phyloP scores from a whole-genome alignment of 495 filamentous ascomycete species.

The Podospora comata region DNA sequence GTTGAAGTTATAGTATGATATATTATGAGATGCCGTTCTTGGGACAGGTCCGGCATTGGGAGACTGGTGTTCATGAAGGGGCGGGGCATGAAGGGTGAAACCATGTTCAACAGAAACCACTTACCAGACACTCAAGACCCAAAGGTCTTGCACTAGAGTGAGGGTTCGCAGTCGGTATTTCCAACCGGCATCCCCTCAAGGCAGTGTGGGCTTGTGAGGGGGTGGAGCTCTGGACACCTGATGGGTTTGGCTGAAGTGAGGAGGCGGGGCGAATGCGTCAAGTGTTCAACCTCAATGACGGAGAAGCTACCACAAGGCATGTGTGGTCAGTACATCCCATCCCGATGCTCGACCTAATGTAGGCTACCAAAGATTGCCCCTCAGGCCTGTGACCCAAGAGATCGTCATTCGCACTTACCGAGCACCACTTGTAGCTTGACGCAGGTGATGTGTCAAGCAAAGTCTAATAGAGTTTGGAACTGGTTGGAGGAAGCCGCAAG shows the following conservation, averaged over 20 bases:
- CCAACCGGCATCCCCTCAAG: not conserved
- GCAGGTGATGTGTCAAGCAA: not conserved
- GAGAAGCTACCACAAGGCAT: constrained; percentile 1
- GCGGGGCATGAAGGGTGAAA: constrained; percentile 20
- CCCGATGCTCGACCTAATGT: not conserved
- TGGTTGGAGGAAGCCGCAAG: not conserved
- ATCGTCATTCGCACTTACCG: not conserved
- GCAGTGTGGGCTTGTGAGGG: not conserved
- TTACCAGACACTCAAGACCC: constrained; percentile 12
- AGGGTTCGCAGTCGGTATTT: not conserved
- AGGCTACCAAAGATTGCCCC: not conserved
- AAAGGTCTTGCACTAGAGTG: not conserved
- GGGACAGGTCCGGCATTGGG: constrained; percentile 16
- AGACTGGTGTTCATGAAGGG: not conserved
- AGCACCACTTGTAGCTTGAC: not conserved
- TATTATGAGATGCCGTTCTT: not conserved
- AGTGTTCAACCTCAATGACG: not conserved
- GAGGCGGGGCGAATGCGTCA: not conserved
- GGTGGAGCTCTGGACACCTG: constrained; percentile 2
- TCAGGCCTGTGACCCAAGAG: not conserved
- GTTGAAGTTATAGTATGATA: not conserved
- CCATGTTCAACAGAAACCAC: constrained; percentile 14
- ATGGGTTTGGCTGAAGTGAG: constrained; percentile 6
- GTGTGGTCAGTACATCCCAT: not conserved
- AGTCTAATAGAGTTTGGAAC: not conserved